These are phyloP conservation scores for Mallotus nudiflorus DNA, from an alignment of 345 rosid species.

Conservation along the genomic window DNA sequence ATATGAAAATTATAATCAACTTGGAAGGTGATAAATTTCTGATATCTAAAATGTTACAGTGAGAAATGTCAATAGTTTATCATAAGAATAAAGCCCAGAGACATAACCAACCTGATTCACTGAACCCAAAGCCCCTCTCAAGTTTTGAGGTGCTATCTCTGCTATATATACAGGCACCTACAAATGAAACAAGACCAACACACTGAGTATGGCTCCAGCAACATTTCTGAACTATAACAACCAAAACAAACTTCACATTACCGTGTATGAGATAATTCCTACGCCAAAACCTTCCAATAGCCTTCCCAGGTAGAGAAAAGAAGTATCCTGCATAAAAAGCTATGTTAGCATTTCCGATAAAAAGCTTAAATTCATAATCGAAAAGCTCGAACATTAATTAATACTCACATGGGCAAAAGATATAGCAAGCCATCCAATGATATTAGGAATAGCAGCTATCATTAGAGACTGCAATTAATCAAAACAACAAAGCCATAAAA, in stretches of 20 bases:
- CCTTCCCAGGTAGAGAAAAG: constrained; percentile 98
- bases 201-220: not conserved
- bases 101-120: constrained; percentile 60
- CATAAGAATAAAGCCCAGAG: constrained; percentile 4
- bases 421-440: constrained; percentile 95
- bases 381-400: constrained; percentile 4
- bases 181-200: constrained; percentile 2
- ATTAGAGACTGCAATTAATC: constrained; percentile 65
- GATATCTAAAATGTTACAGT: not conserved
- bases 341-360: constrained; percentile 4
- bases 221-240: not conserved
- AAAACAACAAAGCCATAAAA: constrained; percentile 6
- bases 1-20: constrained; percentile 1
- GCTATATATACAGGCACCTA: constrained; percentile 87
- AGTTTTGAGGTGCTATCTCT: constrained; percentile 75
- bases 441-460: constrained; percentile 95
- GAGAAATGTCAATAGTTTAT: constrained; percentile 10
- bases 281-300: constrained; percentile 97
- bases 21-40: constrained; percentile 1
- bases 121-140: constrained; percentile 74
- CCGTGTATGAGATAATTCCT: constrained; percentile 95
- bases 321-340: constrained; percentile 62
- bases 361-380: not conserved
- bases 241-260: constrained; percentile 27
- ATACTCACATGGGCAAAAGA: constrained; percentile 93